A percentile compares a stretch with the other conserved stretches of the same genome.
These are phyloP conservation scores for Actinomortierella ambigua DNA, from an alignment of 371 early-diverging fungal genomes.

Conservation along the genomic window DNA sequence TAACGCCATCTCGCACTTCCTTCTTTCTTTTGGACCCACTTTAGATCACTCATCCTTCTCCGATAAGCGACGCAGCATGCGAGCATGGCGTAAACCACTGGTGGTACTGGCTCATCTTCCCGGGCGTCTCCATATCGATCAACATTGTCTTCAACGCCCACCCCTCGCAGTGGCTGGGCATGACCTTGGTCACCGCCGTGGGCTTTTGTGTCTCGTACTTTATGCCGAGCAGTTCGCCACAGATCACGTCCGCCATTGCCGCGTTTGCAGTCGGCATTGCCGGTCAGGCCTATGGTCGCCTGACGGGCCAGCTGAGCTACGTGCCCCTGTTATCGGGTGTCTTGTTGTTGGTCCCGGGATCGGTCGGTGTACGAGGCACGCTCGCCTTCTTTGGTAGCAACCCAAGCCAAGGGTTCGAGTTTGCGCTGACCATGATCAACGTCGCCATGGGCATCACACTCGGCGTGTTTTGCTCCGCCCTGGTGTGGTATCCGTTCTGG, in stretches of 20 bases:
- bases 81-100: constrained; percentile 23
- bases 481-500: constrained; percentile 46
- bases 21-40: not conserved
- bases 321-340: constrained; percentile 63
- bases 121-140: constrained; percentile 37
- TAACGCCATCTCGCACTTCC: not conserved
- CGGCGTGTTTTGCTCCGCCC: constrained; percentile 39
- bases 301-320: constrained; percentile 60
- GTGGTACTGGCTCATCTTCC: constrained; percentile 46
- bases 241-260: constrained; percentile 53
- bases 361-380: constrained; percentile 53
- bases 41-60: constrained; percentile 14
- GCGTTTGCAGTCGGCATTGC: constrained; percentile 60
- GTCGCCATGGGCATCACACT: constrained; percentile 56
- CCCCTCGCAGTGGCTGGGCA: constrained; percentile 45
- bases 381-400: constrained; percentile 44
- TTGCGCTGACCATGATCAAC: constrained; percentile 59
- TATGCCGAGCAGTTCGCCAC: constrained; percentile 41
- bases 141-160: constrained; percentile 48
- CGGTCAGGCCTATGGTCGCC: constrained; percentile 58
- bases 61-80: constrained; percentile 9
- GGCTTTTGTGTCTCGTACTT: constrained; percentile 45
- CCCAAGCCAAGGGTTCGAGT: constrained; percentile 53
- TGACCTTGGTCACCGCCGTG: constrained; percentile 34
- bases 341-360: constrained; percentile 65